phyloP scores from a whole-genome alignment of 1,139 yeast species.

The Diutina mesorugosa region DNA sequence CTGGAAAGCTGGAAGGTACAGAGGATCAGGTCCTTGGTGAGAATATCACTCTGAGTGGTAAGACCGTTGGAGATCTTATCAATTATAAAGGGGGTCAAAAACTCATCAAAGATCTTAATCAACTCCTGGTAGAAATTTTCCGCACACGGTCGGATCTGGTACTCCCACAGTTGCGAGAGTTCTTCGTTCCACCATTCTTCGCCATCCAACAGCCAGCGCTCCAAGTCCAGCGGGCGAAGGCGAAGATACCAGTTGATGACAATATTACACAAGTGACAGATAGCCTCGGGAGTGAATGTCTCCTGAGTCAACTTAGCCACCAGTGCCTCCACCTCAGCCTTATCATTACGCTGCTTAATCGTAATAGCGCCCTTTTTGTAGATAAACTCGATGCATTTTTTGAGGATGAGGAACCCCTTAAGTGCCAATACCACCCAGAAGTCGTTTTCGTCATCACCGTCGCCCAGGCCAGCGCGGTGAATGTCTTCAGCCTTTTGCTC shows the following conservation, averaged over 20 bases:
- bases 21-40: constrained; percentile 68
- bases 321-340: constrained; percentile 47
- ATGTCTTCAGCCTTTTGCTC: constrained; percentile 51
- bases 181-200: constrained; percentile 91
- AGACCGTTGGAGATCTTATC: constrained; percentile 47
- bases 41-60: constrained; percentile 28
- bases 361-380: constrained; percentile 58
- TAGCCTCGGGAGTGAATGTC: constrained; percentile 44
- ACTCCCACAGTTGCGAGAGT: constrained; percentile 67
- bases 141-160: constrained; percentile 76
- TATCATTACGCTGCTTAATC: constrained; percentile 49
- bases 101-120: constrained; percentile 47
- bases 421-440: constrained; percentile 72
- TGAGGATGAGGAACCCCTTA: constrained; percentile 55
- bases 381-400: constrained; percentile 48
- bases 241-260: constrained; percentile 64
- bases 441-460: constrained; percentile 31
- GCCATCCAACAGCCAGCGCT: constrained; percentile 73
- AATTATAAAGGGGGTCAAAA: constrained; percentile 49
- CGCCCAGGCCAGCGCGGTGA: constrained; percentile 16
- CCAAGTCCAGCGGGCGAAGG: constrained; percentile 63
- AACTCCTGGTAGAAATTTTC: constrained; percentile 75
- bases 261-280: constrained; percentile 49
- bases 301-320: constrained; percentile 35
- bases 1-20: constrained; percentile 76